Evolutionary conservation across 768 basidiomycete genomes (phyloP).

Genomic region (Boletus subcaerulescens): DNA sequence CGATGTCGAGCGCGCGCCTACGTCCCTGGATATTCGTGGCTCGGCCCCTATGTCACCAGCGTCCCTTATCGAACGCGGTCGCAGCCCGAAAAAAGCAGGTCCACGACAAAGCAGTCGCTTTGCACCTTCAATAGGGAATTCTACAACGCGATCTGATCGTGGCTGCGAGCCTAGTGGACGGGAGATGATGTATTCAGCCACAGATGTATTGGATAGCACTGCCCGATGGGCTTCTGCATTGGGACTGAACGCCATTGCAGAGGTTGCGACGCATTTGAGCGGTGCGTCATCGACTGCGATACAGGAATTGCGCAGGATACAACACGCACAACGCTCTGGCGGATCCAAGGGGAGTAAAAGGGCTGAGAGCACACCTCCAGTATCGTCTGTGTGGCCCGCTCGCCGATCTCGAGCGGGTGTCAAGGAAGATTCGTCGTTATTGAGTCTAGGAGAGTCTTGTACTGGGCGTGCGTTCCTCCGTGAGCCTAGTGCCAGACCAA

Average conservation of each 20-base stretch:
- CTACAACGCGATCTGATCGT: slow-evolving; percentile 24
- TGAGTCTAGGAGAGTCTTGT: slow-evolving; percentile 4
- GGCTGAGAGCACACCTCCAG: slow-evolving; percentile 31
- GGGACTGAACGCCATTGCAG: slow-evolving; percentile 20
- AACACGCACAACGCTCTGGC: background rate
- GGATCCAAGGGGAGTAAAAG: slow-evolving; percentile 13
- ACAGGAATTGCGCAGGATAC: slow-evolving; percentile 23
- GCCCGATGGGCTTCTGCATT: slow-evolving; percentile 29
- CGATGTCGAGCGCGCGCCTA: slow-evolving; percentile 21
- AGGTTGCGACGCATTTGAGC: slow-evolving; percentile 16
- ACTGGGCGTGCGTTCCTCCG: slow-evolving; percentile 24
- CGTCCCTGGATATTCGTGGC: slow-evolving; percentile 29
- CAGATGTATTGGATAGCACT: slow-evolving; percentile 26
- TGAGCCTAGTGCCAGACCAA: slow-evolving; percentile 26
- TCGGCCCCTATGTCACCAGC: slow-evolving; percentile 20
- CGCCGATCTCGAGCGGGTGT: slow-evolving; percentile 8
- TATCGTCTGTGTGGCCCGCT: slow-evolving; percentile 20
- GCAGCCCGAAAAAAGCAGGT: slow-evolving; percentile 23
- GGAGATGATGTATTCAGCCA: slow-evolving; percentile 16
- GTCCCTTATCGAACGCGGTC: slow-evolving; percentile 27
- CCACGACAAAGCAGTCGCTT: slow-evolving; percentile 11
- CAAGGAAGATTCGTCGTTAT: slow-evolving; percentile 10
- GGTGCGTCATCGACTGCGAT: slow-evolving; percentile 15
- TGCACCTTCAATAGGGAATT: slow-evolving; percentile 22
- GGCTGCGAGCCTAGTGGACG: slow-evolving; percentile 19